Evolutionary conservation across 176 grass and related monocot species (phyloP).

Genomic region (Zoysia pacifica): DNA sequence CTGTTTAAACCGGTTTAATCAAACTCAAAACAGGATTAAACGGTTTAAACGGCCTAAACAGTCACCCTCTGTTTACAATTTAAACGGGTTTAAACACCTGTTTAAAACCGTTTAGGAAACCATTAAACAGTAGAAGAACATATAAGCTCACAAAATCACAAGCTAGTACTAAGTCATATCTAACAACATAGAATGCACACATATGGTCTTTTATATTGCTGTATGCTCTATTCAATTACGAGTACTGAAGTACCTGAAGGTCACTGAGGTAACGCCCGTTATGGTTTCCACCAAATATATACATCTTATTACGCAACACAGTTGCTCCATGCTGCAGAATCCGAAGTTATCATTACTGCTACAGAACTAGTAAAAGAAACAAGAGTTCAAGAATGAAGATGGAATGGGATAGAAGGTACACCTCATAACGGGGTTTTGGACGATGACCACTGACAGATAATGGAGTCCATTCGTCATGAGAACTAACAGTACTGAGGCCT

Average conservation of each 20-base stretch:
- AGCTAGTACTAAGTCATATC: conserved; percentile 1
- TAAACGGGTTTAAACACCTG: no score
- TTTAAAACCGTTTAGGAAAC: no score
- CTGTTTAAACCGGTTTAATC: no score
- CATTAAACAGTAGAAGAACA: not conserved
- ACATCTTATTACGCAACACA: conserved; percentile 91
- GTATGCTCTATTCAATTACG: conserved; percentile 12
- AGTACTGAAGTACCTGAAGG: conserved; percentile 65
- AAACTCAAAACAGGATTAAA: no score
- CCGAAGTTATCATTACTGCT: conserved; percentile 44
- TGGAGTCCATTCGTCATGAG: conserved; percentile 81
- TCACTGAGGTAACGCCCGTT: conserved; percentile 98
- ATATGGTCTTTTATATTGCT: conserved; percentile 1
- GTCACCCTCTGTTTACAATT: no score
- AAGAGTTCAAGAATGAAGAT: conserved; percentile 7
- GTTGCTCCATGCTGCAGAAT: conserved; percentile 87
- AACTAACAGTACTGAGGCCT: conserved; percentile 72
- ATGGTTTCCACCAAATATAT: conserved; percentile 94
- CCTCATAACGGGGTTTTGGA: conserved; percentile 90
- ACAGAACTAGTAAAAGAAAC: conserved; percentile 26
- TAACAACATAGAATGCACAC: conserved; percentile 20
- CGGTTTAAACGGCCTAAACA: no score
- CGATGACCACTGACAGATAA: conserved; percentile 63
- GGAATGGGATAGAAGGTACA: conserved; percentile 34
- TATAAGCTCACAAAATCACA: not conserved